Percentiles rank a stretch among this genome's conserved stretches.
phyloP scores from a whole-genome alignment of 148 eudicot species.

The Rhododendron mucronatum region DNA sequence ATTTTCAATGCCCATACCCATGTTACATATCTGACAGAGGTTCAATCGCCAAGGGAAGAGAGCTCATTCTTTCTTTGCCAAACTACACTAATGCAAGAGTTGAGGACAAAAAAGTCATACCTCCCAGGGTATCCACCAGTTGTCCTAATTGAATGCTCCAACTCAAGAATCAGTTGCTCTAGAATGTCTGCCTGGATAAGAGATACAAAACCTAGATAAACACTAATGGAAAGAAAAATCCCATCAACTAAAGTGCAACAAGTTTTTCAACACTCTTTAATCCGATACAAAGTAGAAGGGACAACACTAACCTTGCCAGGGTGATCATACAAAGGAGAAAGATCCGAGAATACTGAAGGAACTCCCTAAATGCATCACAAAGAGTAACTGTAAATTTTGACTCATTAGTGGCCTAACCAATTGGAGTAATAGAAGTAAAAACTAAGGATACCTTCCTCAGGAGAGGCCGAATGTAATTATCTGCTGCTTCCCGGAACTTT shows the following conservation, averaged over 20 bases:
- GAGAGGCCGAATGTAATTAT: slow-evolving; percentile 76
- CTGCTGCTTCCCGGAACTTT: slow-evolving; percentile 75
- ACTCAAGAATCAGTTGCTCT: slow-evolving; percentile 64
- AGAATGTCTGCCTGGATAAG: slow-evolving; percentile 74
- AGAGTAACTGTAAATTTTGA: slow-evolving; percentile 15
- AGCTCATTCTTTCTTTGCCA: not conserved
- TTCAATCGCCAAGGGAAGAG: not conserved
- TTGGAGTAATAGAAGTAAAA: slow-evolving; percentile 7
- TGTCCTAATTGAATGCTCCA: slow-evolving; percentile 63
- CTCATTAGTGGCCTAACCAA: not conserved
- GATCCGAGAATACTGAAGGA: slow-evolving; percentile 95
- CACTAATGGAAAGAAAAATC: not conserved
- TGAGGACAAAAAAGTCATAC: slow-evolving; percentile 27
- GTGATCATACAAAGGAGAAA: slow-evolving; percentile 90
- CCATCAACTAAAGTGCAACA: not conserved
- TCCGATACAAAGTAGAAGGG: slow-evolving; percentile 3
- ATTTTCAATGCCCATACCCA: not conserved
- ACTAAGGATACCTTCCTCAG: slow-evolving; percentile 65
- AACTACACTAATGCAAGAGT: not conserved
- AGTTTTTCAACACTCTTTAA: not conserved
- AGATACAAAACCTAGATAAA: slow-evolving; percentile 4
- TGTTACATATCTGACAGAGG: not conserved
- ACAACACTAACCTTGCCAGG: slow-evolving; percentile 77
- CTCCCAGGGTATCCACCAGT: slow-evolving; percentile 84
- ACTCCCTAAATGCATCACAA: slow-evolving; percentile 63